These are phyloP conservation scores for Zygoascus bituminiphila DNA, from an alignment of 805 yeast genomes.

Conservation along the genomic window DNA sequence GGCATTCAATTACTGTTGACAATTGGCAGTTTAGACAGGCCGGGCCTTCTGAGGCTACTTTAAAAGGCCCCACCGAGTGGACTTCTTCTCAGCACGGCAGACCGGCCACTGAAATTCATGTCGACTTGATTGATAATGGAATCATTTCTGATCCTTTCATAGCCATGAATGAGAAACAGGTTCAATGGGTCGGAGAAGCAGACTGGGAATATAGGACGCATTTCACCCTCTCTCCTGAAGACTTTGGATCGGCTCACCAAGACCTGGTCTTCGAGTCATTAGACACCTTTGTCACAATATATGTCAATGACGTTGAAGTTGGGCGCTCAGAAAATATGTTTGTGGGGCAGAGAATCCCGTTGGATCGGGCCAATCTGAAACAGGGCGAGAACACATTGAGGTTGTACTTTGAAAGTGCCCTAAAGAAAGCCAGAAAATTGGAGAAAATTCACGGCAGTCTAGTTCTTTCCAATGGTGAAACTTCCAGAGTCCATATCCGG, in stretches of 20 bases:
- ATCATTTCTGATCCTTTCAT: slow-evolving; percentile 38
- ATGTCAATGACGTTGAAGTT: slow-evolving; percentile 31
- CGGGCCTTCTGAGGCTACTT: neutral
- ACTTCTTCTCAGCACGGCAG: slow-evolving; percentile 12
- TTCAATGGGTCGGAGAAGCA: slow-evolving; percentile 42
- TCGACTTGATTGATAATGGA: slow-evolving; percentile 33
- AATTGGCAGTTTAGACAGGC: slow-evolving; percentile 9
- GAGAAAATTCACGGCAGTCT: slow-evolving; percentile 28
- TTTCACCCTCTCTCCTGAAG: slow-evolving; percentile 7
- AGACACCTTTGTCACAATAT: slow-evolving; percentile 36
- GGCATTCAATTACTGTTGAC: neutral
- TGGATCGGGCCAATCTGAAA: slow-evolving; percentile 17
- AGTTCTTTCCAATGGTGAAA: slow-evolving; percentile 36
- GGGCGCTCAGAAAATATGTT: slow-evolving; percentile 38
- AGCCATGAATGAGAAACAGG: slow-evolving; percentile 34
- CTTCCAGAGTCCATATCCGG: slow-evolving; percentile 37
- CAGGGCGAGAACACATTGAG: slow-evolving; percentile 8
- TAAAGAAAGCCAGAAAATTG: slow-evolving; percentile 29
- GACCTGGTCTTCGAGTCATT: slow-evolving; percentile 36
- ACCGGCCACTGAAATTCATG: slow-evolving; percentile 31
- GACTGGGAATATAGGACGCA: slow-evolving; percentile 38
- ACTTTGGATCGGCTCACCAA: neutral
- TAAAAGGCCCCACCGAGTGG: slow-evolving; percentile 9
- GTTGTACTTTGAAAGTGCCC: slow-evolving; percentile 19
- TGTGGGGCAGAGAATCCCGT: slow-evolving; percentile 26